Evolutionary conservation across 345 rosid genomes (phyloP), one percentile per base, ranked within the genome.

Genomic region (Corymbia maculata): DNA sequence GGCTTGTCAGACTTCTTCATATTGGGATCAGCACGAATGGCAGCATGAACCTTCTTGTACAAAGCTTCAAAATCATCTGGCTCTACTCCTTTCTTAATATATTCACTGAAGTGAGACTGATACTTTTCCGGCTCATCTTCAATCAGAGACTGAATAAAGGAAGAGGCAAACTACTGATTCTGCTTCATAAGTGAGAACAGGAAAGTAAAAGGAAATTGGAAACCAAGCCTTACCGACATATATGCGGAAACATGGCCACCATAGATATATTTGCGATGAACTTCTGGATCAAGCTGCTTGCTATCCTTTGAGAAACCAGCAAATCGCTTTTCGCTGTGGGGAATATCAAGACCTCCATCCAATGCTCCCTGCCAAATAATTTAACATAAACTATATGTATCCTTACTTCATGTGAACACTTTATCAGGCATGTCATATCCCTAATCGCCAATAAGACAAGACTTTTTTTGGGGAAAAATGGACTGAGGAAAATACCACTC

Each of bases 261-360:
- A 80, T 85, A 95, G 52, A 97, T 92, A 90, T 97, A 96, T 91
- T 95, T 97, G 90, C 94, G 91, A 91, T 97, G 99, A 88, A 93
- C 91, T 47, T 96, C 99, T 85, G 96, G 91, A 93, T 96, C 95
- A 50, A 97, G 98, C 89, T 94, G 97, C 91, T 95, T 94, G 61
- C 90, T 55, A 0, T 95, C 96, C 92, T 94, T 95, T 15, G 92
- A 91, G 85, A 95, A 97, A 44, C 99, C 98, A 36, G 99, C 97
- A 61, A 96, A 97, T 68, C 99, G 90, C 94, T 97, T 95, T n/a
- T 94, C 99, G 51, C 98, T 94, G 87, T 97, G 97, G 22, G 98
- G 98, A 86, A 97, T 95, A 89, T 97, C 99, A 90, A 97, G 90
- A 28, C 99, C 99, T 85, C 97, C 98, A 68, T 97, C 97, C 92